phyloP scores from a whole-genome alignment of 306 rosid genomes.

The Lathyrus sativus region DNA sequence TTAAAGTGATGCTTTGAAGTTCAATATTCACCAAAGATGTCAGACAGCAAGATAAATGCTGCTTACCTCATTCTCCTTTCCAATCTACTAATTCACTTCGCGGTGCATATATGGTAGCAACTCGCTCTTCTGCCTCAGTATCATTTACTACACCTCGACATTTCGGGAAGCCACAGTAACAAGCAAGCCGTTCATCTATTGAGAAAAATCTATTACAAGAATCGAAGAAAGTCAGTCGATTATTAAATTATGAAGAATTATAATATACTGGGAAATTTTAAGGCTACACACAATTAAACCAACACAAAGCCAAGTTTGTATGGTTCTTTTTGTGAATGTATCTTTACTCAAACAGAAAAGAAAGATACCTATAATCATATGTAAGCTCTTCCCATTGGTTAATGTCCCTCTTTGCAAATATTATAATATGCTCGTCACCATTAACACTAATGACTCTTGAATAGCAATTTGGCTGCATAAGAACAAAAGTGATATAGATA shows the following conservation, averaged over 20 bases:
- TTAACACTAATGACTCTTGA: constrained; percentile 89
- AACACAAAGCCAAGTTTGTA: constrained; percentile 33
- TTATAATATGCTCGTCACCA: constrained; percentile 93
- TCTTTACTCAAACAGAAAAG: constrained; percentile 28
- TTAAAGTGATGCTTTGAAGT: constrained; percentile 4
- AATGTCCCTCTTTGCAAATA: constrained; percentile 95
- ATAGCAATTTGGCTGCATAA: constrained; percentile 96
- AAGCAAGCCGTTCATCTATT: constrained; percentile 88
- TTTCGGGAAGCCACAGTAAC: constrained; percentile 91
- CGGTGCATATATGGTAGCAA: constrained; percentile 65
- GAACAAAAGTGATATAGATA: constrained; percentile 40
- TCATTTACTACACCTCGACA: constrained; percentile 97
- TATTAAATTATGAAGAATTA: constrained; percentile 30
- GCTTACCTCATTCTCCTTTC: constrained; percentile 81
- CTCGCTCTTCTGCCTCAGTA: constrained; percentile 89
- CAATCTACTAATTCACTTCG: constrained; percentile 81
- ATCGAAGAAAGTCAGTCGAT: constrained; percentile 45
- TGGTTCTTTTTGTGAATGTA: constrained; percentile 21
- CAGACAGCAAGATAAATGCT: constrained; percentile 19
- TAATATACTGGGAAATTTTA: constrained; percentile 14
- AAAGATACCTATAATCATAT: constrained; percentile 84
- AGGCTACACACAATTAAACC: constrained; percentile 29
- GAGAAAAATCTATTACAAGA: constrained; percentile 75
- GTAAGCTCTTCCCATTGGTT: constrained; percentile 98
- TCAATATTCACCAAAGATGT: constrained; percentile 12